These are phyloP conservation scores for Cryptococcus deneoformans DNA, from an alignment of 1,284 basidiomycete genomes.

Conservation along the genomic window DNA sequence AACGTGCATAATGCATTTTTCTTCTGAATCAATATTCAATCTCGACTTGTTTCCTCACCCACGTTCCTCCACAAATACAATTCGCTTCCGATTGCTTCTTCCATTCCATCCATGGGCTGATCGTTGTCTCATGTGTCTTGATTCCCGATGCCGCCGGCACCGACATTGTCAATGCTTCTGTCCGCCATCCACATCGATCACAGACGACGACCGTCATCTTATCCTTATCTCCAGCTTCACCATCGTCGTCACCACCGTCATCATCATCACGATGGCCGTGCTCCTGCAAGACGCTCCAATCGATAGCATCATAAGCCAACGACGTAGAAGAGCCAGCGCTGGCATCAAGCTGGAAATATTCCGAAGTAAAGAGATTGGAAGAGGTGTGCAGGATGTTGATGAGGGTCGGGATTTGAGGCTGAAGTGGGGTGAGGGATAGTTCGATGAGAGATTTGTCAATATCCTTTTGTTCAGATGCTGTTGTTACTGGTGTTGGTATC, in stretches of 20 bases:
- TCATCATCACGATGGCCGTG: background rate
- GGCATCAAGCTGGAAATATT: background rate
- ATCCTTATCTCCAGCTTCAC: background rate
- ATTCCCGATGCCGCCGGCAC: background rate
- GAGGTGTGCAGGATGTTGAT: slow-evolving; percentile 21
- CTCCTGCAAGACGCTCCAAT: background rate
- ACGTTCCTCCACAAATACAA: slow-evolving; percentile 39
- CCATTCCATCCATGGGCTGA: slow-evolving; percentile 10
- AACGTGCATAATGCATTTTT: background rate
- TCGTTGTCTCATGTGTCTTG: background rate
- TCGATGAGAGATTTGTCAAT: background rate
- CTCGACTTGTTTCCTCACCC: slow-evolving; percentile 13
- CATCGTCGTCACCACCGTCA: background rate
- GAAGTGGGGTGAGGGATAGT: background rate
- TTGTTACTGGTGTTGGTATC: slow-evolving; percentile 1
- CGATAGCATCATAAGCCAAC: background rate
- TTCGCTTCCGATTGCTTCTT: slow-evolving; percentile 8
- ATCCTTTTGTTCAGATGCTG: background rate
- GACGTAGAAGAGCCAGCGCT: too few relatives aligned
- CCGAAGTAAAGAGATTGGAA: slow-evolving; percentile 24
- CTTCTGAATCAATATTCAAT: background rate
- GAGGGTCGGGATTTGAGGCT: slow-evolving; percentile 8
- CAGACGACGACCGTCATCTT: slow-evolving; percentile 13
- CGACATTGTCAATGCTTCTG: slow-evolving; percentile 6
- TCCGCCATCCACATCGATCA: slow-evolving; percentile 25